phyloP scores from a whole-genome alignment of 2,329 filamentous ascomycete genomes.

The Ceratocystis alfenasii region DNA sequence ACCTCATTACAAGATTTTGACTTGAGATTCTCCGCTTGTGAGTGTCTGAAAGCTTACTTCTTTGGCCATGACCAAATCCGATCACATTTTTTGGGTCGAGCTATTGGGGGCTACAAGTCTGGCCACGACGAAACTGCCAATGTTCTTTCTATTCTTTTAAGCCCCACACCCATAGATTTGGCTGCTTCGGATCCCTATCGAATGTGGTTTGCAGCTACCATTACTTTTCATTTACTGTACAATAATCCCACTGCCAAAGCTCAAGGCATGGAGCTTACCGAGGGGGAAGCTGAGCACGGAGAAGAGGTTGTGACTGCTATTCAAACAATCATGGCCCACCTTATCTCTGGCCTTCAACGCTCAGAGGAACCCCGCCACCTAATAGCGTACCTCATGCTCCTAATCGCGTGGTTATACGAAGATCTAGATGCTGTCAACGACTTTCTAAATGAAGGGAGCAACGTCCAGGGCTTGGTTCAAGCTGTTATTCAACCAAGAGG shows the following conservation, averaged over 20 bases:
- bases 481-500: slow-evolving; percentile 49
- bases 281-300: slow-evolving; percentile 77
- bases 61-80: slow-evolving; percentile 68
- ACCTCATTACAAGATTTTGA: slow-evolving; percentile 59
- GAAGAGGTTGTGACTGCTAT: slow-evolving; percentile 94
- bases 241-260: slow-evolving; percentile 70
- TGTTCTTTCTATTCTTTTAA: slow-evolving; percentile 69
- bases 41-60: slow-evolving; percentile 89
- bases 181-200: slow-evolving; percentile 70
- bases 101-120: slow-evolving; percentile 73
- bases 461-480: slow-evolving; percentile 74
- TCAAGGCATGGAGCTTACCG: slow-evolving; percentile 67
- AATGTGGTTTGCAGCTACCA: slow-evolving; percentile 76
- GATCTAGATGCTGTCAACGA: slow-evolving; percentile 86
- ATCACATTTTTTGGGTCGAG: slow-evolving; percentile 72
- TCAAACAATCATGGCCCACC: slow-evolving; percentile 72
- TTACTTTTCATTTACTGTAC: slow-evolving; percentile 74
- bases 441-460: slow-evolving; percentile 82
- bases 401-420: slow-evolving; percentile 84
- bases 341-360: slow-evolving; percentile 67
- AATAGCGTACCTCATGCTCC: slow-evolving; percentile 78
- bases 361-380: slow-evolving; percentile 67
- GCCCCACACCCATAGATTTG: slow-evolving; percentile 45
- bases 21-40: slow-evolving; percentile 70
- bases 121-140: slow-evolving; percentile 77